Percentiles rank a stretch among this genome's conserved stretches.
Conservation (phyloP, 129 eudicot species). For the Flaveria sonorensis region DNA sequence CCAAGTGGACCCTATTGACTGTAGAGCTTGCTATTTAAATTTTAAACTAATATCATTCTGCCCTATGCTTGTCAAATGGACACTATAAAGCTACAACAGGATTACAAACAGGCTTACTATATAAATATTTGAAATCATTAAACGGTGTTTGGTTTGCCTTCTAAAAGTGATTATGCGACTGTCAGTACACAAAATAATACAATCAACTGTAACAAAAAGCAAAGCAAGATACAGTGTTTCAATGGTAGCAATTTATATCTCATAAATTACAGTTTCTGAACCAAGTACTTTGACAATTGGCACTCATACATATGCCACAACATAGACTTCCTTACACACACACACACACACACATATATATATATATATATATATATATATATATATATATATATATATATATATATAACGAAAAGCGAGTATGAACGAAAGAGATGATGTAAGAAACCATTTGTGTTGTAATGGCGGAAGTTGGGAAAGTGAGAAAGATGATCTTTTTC, state of each 20-base stretch:
- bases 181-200: neutral
- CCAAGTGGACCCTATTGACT: neutral
- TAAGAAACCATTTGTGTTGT: constrained; percentile 44
- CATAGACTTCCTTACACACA: no score
- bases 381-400: no score
- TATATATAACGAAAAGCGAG: no score
- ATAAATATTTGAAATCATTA: no score
- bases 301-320: neutral
- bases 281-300: neutral
- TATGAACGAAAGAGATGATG: neutral
- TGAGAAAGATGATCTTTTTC: constrained; percentile 48
- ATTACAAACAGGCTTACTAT: neutral
- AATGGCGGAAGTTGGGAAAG: constrained; percentile 51
- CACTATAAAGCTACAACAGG: neutral
- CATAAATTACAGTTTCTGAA: no score
- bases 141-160: no score
- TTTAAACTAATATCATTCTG: neutral
- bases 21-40: neutral
- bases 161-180: neutral
- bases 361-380: no score
- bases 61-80: neutral
- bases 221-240: neutral
- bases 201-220: neutral
- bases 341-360: no score
- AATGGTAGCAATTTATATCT: no score